Evolutionary conservation across 1,284 basidiomycete species (phyloP).

Genomic region (Cryptococcus sp.): DNA sequence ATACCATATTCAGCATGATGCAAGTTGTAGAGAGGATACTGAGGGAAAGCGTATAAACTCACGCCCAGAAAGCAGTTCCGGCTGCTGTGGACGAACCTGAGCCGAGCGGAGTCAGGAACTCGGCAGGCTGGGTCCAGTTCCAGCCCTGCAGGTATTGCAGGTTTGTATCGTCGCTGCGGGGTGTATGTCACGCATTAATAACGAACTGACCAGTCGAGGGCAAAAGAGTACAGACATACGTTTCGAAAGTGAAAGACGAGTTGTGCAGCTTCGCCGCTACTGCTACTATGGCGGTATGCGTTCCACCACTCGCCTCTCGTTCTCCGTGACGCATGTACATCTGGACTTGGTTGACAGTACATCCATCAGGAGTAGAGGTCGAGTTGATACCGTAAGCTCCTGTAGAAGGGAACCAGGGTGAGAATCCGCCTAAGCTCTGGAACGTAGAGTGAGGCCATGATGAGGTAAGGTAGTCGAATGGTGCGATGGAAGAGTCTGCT

Average conservation of each 20-base stretch:
- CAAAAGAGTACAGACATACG: neutral
- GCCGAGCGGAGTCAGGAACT: neutral
- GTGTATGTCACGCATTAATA: neutral
- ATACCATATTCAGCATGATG: neutral
- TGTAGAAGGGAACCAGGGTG: neutral
- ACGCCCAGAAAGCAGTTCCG: neutral
- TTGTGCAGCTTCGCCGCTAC: neutral
- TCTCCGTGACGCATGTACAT: conserved; percentile 3
- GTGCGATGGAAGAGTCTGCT: neutral
- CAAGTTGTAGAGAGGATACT: neutral
- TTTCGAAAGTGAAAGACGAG: neutral
- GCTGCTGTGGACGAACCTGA: conserved; percentile 51
- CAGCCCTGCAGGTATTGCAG: neutral
- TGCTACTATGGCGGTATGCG: neutral
- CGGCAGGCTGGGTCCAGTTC: conserved; percentile 1
- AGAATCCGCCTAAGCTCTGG: conserved; percentile 1
- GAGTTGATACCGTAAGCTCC: neutral
- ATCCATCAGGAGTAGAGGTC: neutral
- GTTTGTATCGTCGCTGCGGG: neutral
- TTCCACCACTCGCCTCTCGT: neutral
- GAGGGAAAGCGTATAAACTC: neutral
- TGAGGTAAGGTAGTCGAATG: conserved; percentile 4
- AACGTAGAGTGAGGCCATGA: conserved; percentile 3
- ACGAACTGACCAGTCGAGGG: neutral
- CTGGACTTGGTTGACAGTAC: neutral